Conservation (phyloP, 768 basidiomycete species). For the Pleurotus cornucopiae region DNA sequence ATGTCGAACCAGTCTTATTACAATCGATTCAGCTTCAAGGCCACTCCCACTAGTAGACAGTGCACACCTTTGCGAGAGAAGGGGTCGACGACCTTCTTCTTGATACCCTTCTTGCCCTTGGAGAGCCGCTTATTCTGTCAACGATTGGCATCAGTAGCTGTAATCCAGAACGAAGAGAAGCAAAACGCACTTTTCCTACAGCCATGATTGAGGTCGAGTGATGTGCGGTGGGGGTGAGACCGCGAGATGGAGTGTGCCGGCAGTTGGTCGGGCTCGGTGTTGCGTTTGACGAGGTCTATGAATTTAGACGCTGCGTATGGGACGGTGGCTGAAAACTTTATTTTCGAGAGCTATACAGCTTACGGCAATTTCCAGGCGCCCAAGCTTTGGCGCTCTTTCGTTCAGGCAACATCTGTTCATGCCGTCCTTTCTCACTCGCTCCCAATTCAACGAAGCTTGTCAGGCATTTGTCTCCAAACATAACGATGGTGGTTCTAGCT, state of each 20-base stretch:
- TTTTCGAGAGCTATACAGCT: constrained; percentile 41
- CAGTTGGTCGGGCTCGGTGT: constrained; percentile 47
- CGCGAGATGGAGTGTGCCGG: constrained; percentile 38
- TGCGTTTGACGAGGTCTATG: constrained; percentile 20
- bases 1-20: constrained; percentile 97
- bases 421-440: constrained; percentile 46
- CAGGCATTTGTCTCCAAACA: constrained; percentile 40
- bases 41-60: background rate
- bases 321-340: constrained; percentile 64
- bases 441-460: constrained; percentile 58
- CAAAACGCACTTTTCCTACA: constrained; percentile 70
- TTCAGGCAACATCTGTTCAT: constrained; percentile 12
- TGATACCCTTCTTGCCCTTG: constrained; percentile 98
- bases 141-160: background rate
- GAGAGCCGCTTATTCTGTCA: constrained; percentile 93
- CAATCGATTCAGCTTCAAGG: background rate
- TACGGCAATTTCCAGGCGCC: constrained; percentile 42
- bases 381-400: constrained; percentile 16
- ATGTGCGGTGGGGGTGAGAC: constrained; percentile 33
- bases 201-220: constrained; percentile 59
- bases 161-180: background rate
- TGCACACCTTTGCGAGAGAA: constrained; percentile 94
- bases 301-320: constrained; percentile 26
- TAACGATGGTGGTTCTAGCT: background rate
- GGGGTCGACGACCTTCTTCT: constrained; percentile 99